Percentiles rank a stretch among this genome's conserved stretches.
phyloP scores from a whole-genome alignment of 805 yeast genomes.

The Wickerhamiella occidentalis region DNA sequence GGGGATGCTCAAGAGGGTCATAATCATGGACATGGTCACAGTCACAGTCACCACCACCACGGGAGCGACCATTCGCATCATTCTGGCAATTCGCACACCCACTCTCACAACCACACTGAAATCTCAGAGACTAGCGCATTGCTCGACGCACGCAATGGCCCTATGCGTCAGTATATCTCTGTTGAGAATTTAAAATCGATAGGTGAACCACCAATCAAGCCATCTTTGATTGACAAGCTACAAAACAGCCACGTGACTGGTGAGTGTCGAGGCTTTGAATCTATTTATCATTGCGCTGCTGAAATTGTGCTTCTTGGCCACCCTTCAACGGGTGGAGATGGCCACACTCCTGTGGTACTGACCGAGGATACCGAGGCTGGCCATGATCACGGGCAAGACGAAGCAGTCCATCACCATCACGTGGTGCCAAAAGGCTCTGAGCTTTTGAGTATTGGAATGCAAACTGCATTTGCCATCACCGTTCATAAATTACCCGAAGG shows the following conservation, averaged over 20 bases:
- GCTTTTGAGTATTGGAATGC: slow-evolving; percentile 76
- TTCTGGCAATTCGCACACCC: neutral
- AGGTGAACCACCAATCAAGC: neutral
- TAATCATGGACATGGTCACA: slow-evolving; percentile 15
- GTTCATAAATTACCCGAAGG: slow-evolving; percentile 95
- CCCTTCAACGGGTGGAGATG: neutral
- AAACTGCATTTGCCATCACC: slow-evolving; percentile 76
- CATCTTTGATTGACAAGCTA: slow-evolving; percentile 8
- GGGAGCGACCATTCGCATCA: neutral
- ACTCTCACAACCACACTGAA: neutral
- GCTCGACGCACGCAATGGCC: neutral
- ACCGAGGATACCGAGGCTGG: neutral
- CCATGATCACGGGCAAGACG: slow-evolving; percentile 16
- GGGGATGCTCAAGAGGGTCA: slow-evolving; percentile 15
- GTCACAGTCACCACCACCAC: slow-evolving; percentile 7
- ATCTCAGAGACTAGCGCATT: neutral
- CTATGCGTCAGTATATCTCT: neutral
- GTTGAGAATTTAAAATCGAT: neutral
- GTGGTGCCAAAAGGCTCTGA: slow-evolving; percentile 64
- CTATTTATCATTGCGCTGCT: slow-evolving; percentile 14
- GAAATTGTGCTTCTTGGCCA: slow-evolving; percentile 2
- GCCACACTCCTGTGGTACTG: neutral
- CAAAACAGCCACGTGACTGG: slow-evolving; percentile 6
- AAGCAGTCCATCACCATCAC: slow-evolving; percentile 57
- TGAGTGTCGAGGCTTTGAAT: slow-evolving; percentile 14